Base-by-base conservation (phyloP, 2,329 filamentous ascomycete species). In the Didymellaceae sp. region DNA sequence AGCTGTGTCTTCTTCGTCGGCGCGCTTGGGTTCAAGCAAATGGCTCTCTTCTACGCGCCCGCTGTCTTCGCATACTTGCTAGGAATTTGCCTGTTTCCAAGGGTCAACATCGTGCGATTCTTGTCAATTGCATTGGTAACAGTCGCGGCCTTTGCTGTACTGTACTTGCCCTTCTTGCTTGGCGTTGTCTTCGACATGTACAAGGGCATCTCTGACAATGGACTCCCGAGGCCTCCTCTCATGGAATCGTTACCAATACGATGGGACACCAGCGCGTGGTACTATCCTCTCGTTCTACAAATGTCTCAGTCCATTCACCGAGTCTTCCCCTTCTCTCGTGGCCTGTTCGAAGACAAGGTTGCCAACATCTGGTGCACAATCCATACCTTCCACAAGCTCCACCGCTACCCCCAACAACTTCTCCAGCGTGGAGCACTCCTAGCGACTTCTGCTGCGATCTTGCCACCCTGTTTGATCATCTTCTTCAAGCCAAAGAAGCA, bases 341-440 rank as follows among this genome's bases (percentile, higher is more conserved):
- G 94, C 3, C 78, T 99, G 6, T 99, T 97, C 66, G 95, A 99
- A 75, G 94, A 97, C 78, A 99, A 99, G 75, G 95, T 99, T 16
- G 94, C 94, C 66, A 99, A 99, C 70, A 88, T 97, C 66, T 99
- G 94, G 94, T 99, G 94, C 70, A 88, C 91, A 4, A 80, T 93
- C 47, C 95, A 97, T 70, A 88, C 94, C 1, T 81, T 95, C 46
- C 81, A 96, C 76, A 99, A 99, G 75, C 83, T 99, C 28, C 84
- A 89, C 55, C 78, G 83, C 14, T 94, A 91, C 59, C 85, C 90
- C 1, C 74, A 85, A 2, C 80, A 82, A 6, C 72, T 91, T 5
- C 83, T 99, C 22, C 91, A 96, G 69, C 84, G 84, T 44, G 83
- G 85, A 1, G 90, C 94, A 2, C 80, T 97, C 1, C 76, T 82